These are phyloP conservation scores for Alternaria atra DNA, from an alignment of 2,329 filamentous ascomycete genomes.

Conservation along the genomic window DNA sequence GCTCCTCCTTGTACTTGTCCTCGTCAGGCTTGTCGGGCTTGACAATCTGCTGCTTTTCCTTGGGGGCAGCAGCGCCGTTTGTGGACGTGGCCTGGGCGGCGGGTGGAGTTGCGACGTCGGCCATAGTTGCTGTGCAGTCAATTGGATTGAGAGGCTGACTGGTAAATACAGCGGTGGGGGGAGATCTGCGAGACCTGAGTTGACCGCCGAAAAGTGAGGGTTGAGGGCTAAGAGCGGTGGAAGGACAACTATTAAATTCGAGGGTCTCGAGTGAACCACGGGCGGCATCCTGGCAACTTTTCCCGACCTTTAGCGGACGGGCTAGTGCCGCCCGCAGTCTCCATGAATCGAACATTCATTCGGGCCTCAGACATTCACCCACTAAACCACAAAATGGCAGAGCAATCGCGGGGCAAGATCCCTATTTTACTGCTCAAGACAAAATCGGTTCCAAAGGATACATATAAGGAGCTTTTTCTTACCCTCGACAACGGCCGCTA, in stretches of 20 bases:
- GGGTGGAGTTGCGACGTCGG: slow-evolving; percentile 51
- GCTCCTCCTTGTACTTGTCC: slow-evolving; percentile 78
- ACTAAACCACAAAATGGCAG: slow-evolving; percentile 34
- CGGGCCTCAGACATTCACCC: slow-evolving; percentile 15
- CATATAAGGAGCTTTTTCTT: slow-evolving; percentile 75
- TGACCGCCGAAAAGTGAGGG: slow-evolving; percentile 15
- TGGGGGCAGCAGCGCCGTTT: slow-evolving; percentile 40
- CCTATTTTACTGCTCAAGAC: slow-evolving; percentile 82
- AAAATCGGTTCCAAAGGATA: slow-evolving; percentile 73
- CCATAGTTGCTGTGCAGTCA: slow-evolving; percentile 39
- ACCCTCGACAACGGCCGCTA: slow-evolving; percentile 59
- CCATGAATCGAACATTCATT: slow-evolving; percentile 10
- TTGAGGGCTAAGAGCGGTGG: slow-evolving; percentile 11
- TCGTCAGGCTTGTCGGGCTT: slow-evolving; percentile 90
- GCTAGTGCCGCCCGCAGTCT: slow-evolving; percentile 19
- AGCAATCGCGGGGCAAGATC: slow-evolving; percentile 31
- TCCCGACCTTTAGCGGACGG: slow-evolving; percentile 29
- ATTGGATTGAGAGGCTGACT: slow-evolving; percentile 29
- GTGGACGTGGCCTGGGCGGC: slow-evolving; percentile 45
- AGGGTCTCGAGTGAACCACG: slow-evolving; percentile 27
- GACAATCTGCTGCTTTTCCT: slow-evolving; percentile 51
- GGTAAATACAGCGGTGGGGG: slow-evolving; percentile 20
- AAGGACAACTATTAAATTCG: slow-evolving; percentile 39
- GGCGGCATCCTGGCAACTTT: slow-evolving; percentile 30
- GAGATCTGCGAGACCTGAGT: slow-evolving; percentile 8